Conservation (phyloP, 2,329 filamentous ascomycete species). For the Aspergillus transmontanensis region DNA sequence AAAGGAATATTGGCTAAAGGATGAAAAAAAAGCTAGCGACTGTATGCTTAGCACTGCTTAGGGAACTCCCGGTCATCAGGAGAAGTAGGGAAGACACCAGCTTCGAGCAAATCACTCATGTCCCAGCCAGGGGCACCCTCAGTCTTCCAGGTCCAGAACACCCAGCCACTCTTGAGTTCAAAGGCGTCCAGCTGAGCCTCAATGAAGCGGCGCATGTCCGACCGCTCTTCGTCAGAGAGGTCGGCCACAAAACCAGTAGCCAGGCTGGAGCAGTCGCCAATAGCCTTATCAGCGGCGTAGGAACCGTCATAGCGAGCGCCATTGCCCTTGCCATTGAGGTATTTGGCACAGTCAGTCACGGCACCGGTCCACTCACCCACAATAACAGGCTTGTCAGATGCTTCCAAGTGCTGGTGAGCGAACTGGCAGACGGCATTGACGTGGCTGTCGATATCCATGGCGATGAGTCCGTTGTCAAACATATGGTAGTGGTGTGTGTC, state of each 20-base stretch:
- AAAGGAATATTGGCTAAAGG: not conserved
- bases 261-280: slow-evolving; percentile 59
- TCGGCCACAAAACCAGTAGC: slow-evolving; percentile 51
- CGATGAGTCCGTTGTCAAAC: slow-evolving; percentile 57
- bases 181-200: slow-evolving; percentile 50
- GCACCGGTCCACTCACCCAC: slow-evolving; percentile 71
- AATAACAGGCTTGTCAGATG: slow-evolving; percentile 66
- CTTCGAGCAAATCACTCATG: slow-evolving; percentile 46
- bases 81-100: slow-evolving; percentile 52
- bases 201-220: slow-evolving; percentile 46
- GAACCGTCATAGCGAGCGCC: slow-evolving; percentile 63
- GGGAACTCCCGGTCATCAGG: slow-evolving; percentile 36
- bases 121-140: slow-evolving; percentile 54
- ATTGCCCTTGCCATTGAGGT: slow-evolving; percentile 58
- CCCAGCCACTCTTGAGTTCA: slow-evolving; percentile 47
- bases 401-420: slow-evolving; percentile 49
- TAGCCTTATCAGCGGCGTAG: slow-evolving; percentile 45
- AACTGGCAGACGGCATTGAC: slow-evolving; percentile 59
- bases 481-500: slow-evolving; percentile 72
- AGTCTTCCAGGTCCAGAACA: slow-evolving; percentile 56
- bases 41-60: slow-evolving; percentile 28
- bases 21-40: not conserved
- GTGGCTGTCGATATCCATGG: slow-evolving; percentile 56
- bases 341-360: slow-evolving; percentile 62
- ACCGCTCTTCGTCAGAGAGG: slow-evolving; percentile 40